Evolutionary conservation across 2,329 filamentous ascomycete genomes (phyloP).

Genomic region (Elsinoe australis): DNA sequence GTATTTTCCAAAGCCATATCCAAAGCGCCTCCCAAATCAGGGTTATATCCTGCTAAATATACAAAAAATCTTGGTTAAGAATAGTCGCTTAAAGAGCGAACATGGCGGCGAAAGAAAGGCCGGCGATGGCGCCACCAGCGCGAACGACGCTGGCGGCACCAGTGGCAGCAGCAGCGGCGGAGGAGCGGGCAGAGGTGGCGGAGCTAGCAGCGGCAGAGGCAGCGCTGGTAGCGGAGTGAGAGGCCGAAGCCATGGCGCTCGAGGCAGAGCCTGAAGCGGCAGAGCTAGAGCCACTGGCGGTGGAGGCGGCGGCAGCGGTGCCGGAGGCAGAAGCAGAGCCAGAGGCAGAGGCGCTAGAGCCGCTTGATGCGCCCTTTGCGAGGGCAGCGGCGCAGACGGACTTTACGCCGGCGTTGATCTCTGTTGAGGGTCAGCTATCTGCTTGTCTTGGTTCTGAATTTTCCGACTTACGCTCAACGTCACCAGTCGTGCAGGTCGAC

Average conservation of each 20-base stretch:
- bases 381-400: slow-evolving; percentile 25
- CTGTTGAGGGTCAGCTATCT: slow-evolving; percentile 18
- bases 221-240: neutral
- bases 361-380: neutral
- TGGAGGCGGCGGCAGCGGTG: neutral
- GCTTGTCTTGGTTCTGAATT: neutral
- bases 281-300: neutral
- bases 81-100: slow-evolving; percentile 16
- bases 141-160: slow-evolving; percentile 17
- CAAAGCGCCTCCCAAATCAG: slow-evolving; percentile 14
- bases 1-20: slow-evolving; percentile 9
- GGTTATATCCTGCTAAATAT: slow-evolving; percentile 5
- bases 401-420: slow-evolving; percentile 21
- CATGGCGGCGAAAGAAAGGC: slow-evolving; percentile 15
- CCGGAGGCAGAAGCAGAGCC: neutral
- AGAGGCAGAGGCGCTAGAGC: neutral
- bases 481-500: slow-evolving; percentile 31
- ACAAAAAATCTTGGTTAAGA: neutral
- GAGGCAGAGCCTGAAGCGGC: neutral
- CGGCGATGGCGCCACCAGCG: slow-evolving; percentile 5
- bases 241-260: neutral
- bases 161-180: slow-evolving; percentile 18
- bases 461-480: slow-evolving; percentile 34
- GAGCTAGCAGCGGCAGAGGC: slow-evolving; percentile 7
- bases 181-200: slow-evolving; percentile 5